These are phyloP conservation scores for Ormosia semicastrata DNA, from an alignment of 306 rosid species.

Conservation along the genomic window DNA sequence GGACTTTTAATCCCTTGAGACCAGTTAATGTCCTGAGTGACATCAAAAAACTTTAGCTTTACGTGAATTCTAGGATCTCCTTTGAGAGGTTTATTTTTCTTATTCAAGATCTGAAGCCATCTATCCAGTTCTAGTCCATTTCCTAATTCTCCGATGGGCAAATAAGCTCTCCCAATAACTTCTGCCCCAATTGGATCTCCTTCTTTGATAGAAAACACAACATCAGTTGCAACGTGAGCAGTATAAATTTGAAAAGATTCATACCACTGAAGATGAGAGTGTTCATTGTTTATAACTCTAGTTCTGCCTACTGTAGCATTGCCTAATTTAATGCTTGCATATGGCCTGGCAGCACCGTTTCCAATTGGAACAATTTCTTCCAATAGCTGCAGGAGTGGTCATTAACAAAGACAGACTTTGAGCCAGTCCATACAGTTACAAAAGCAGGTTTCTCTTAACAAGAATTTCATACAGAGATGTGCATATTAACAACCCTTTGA, in stretches of 20 bases:
- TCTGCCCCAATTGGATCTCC: constrained; percentile 35
- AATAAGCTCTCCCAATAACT: constrained; percentile 46
- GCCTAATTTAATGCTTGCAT: constrained; percentile 44
- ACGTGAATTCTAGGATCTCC: constrained; percentile 38
- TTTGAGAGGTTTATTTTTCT: constrained; percentile 21
- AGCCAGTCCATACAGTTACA: neutral
- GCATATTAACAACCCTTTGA: neutral
- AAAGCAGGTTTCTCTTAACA: neutral
- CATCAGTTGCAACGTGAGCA: constrained; percentile 39
- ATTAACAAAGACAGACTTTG: neutral
- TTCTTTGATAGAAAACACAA: constrained; percentile 45
- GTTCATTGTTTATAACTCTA: constrained; percentile 15
- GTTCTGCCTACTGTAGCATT: constrained; percentile 47
- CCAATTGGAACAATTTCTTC: constrained; percentile 4
- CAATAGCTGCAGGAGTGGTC: constrained; percentile 23
- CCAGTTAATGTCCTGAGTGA: constrained; percentile 30
- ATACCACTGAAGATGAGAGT: constrained; percentile 37
- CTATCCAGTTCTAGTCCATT: constrained; percentile 31
- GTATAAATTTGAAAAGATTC: constrained; percentile 50
- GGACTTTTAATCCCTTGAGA: constrained; percentile 40
- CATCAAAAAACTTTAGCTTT: constrained; percentile 20
- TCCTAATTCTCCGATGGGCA: constrained; percentile 32
- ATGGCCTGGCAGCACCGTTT: constrained; percentile 25
- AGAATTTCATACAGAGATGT: neutral
- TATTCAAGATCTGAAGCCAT: constrained; percentile 39